These are phyloP conservation scores for Hibiscus mutabilis DNA, from an alignment of 345 rosid genomes.

Conservation along the genomic window DNA sequence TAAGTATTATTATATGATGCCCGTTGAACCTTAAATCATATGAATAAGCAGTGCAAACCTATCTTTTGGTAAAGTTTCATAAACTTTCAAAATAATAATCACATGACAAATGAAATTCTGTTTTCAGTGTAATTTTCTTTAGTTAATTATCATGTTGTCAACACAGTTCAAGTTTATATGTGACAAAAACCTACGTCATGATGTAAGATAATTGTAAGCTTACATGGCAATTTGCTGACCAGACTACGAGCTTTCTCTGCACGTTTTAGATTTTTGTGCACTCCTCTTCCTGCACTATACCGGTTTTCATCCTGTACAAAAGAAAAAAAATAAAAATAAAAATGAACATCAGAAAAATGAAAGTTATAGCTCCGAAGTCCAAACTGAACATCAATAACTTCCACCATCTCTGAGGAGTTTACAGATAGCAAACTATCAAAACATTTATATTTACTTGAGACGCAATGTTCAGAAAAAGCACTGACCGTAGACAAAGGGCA, in stretches of 20 bases:
- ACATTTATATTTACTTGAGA: background rate
- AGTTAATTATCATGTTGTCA: background rate
- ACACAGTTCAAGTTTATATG: background rate
- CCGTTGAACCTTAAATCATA: background rate
- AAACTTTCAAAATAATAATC: background rate
- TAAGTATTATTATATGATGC: background rate
- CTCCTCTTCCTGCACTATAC: conserved; percentile 87
- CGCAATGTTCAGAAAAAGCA: background rate
- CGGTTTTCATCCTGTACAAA: conserved; percentile 69
- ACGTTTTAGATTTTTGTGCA: conserved; percentile 58
- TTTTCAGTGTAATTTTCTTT: background rate
- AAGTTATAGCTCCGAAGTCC: background rate
- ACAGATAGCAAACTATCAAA: background rate
- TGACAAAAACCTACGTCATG: background rate
- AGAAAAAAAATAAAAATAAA: background rate
- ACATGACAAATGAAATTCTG: background rate
- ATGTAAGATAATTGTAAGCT: background rate
- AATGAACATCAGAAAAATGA: background rate
- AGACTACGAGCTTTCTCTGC: conserved; percentile 8
- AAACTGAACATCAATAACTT: background rate
- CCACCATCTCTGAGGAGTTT: background rate
- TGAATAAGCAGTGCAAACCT: background rate
- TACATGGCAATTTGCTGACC: conserved; percentile 11
- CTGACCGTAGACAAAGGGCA: background rate
- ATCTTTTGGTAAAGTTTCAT: background rate